Conservation (phyloP, 2,329 filamentous ascomycete genomes). For the Alternaria novae-zelandiae region DNA sequence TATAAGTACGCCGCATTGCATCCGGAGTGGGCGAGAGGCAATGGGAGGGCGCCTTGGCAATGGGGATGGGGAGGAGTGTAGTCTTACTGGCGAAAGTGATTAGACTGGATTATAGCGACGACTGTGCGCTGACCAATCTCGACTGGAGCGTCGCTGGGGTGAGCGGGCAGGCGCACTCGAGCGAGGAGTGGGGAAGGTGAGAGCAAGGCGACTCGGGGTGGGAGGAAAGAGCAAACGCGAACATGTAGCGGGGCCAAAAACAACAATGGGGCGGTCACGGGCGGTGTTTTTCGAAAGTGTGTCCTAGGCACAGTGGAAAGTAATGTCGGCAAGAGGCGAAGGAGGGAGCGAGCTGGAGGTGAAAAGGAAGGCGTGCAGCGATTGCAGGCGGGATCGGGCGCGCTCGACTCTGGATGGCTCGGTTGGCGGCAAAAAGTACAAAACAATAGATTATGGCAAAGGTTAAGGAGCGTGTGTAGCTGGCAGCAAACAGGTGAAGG, state of each 20-base stretch:
- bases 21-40: slow-evolving; percentile 5
- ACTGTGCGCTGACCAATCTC: slow-evolving; percentile 2
- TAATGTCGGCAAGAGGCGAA: background rate
- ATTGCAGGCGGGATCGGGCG: background rate
- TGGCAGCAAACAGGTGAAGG: slow-evolving; percentile 21
- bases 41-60: background rate
- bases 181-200: slow-evolving; percentile 3
- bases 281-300: background rate
- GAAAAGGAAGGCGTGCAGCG: slow-evolving; percentile 6
- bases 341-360: background rate
- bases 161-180: slow-evolving; percentile 16
- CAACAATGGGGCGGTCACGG: background rate
- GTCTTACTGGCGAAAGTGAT: slow-evolving; percentile 22
- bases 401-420: slow-evolving; percentile 9
- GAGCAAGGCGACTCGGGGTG: slow-evolving; percentile 9
- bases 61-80: background rate
- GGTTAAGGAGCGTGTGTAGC: slow-evolving; percentile 34
- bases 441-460: slow-evolving; percentile 25
- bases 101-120: background rate
- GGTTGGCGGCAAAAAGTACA: slow-evolving; percentile 25
- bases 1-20: background rate
- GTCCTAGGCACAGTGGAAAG: slow-evolving; percentile 1
- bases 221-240: slow-evolving; percentile 24
- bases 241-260: slow-evolving; percentile 34
- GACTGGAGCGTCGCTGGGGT: background rate